A percentile compares a stretch with the other conserved stretches of the same genome.
Evolutionary conservation across 2,329 filamentous ascomycete species (phyloP).

Genomic region (Apiospora arundinis): DNA sequence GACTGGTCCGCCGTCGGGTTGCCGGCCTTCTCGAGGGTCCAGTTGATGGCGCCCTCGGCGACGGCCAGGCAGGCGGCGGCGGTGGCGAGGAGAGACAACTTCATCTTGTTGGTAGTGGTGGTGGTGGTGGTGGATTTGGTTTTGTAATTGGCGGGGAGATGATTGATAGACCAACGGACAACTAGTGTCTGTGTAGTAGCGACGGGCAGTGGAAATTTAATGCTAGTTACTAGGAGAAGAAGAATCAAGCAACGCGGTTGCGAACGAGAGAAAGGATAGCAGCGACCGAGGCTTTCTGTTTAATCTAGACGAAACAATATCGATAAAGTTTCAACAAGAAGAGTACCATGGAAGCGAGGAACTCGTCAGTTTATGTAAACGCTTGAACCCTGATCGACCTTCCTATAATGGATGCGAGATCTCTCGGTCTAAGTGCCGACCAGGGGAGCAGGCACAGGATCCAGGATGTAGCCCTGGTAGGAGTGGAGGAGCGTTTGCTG

Average conservation of each 20-base stretch:
- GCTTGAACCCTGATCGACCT: background rate
- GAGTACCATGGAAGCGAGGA: background rate
- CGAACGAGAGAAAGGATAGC: background rate
- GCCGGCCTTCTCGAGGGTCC: slow-evolving; percentile 43
- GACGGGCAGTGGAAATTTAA: background rate
- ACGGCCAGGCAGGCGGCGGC: background rate
- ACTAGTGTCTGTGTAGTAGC: background rate
- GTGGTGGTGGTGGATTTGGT: background rate
- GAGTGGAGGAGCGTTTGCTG: no score
- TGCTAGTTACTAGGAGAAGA: background rate
- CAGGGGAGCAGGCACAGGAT: background rate
- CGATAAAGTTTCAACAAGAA: background rate
- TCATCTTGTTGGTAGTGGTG: background rate
- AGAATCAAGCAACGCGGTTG: background rate
- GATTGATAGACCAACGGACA: background rate
- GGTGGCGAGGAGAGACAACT: slow-evolving; percentile 6
- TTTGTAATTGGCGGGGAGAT: background rate
- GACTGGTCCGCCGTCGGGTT: slow-evolving; percentile 49
- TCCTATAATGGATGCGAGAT: background rate
- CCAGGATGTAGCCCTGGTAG: no score
- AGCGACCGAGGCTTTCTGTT: background rate
- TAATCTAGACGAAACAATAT: background rate
- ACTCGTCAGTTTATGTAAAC: slow-evolving; percentile 6
- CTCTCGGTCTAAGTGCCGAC: background rate
- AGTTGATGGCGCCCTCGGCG: slow-evolving; percentile 39